phyloP scores from a whole-genome alignment of 768 basidiomycete species.

The Kwoniella dejecticola region DNA sequence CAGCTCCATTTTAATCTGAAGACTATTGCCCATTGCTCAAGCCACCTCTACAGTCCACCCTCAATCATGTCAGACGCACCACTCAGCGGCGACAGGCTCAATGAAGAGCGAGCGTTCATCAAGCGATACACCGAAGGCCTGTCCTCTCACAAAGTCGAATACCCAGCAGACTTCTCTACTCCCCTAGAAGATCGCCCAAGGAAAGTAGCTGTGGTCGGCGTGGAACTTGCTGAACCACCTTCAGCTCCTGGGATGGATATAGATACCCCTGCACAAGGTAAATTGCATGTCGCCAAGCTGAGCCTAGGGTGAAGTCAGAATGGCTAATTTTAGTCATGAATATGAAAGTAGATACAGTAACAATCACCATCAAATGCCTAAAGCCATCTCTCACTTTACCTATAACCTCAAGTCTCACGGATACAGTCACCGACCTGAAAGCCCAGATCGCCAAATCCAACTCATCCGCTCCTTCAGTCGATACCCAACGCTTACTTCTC shows the following conservation, averaged over 20 bases:
- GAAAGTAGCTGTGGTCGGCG: conserved; percentile 47
- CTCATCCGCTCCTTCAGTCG: conserved; percentile 69
- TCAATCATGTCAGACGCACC: conserved; percentile 35
- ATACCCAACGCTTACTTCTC: conserved; percentile 79
- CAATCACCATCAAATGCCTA: conserved; percentile 82
- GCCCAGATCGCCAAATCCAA: conserved; percentile 65
- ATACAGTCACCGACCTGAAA: conserved; percentile 80
- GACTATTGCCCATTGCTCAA: neutral
- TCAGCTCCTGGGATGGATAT: conserved; percentile 37
- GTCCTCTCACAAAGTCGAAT: conserved; percentile 48
- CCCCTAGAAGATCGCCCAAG: conserved; percentile 52
- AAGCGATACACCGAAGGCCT: conserved; percentile 54
- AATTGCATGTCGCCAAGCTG: neutral
- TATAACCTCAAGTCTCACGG: conserved; percentile 69
- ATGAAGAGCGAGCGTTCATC: conserved; percentile 52
- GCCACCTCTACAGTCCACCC: neutral
- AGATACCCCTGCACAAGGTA: conserved; percentile 38
- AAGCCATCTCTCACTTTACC: conserved; percentile 80
- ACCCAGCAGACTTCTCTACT: conserved; percentile 47
- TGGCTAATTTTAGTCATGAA: neutral
- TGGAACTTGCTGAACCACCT: conserved; percentile 47
- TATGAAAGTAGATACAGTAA: conserved; percentile 61
- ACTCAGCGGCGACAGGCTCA: conserved; percentile 41
- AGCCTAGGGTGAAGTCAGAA: neutral
- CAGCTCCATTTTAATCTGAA: too few relatives aligned